phyloP scores from a whole-genome alignment of 805 yeast genomes.

The Nakazawaea anatomiae region DNA sequence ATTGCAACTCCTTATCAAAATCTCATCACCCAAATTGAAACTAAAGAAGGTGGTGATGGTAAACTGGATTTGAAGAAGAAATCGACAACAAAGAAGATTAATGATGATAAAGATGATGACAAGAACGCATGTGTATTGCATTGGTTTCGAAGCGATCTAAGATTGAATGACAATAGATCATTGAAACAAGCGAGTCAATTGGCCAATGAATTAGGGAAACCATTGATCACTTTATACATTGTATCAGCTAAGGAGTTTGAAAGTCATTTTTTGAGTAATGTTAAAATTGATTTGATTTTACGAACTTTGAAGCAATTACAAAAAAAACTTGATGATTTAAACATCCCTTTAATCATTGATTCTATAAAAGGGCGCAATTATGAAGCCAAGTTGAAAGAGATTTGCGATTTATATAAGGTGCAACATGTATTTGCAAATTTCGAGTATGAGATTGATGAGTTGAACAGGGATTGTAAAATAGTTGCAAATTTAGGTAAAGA shows the following conservation, averaged over 20 bases:
- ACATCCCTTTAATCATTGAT: slow-evolving; percentile 30
- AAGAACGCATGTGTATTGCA: slow-evolving; percentile 29
- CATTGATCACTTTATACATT: slow-evolving; percentile 35
- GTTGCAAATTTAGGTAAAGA: slow-evolving; percentile 13
- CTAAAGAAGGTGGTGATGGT: not conserved
- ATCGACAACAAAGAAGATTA: too few relatives aligned
- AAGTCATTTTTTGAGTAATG: slow-evolving; percentile 37
- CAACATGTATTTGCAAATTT: slow-evolving; percentile 29
- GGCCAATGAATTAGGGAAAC: slow-evolving; percentile 23
- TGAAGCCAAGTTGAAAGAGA: slow-evolving; percentile 19
- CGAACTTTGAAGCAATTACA: slow-evolving; percentile 27
- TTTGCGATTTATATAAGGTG: slow-evolving; percentile 20
- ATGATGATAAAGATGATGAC: not conserved
- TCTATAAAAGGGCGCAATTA: slow-evolving; percentile 19
- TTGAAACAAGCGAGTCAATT: slow-evolving; percentile 29
- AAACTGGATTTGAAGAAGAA: not conserved
- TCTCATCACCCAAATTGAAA: not conserved
- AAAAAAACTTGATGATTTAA: slow-evolving; percentile 22
- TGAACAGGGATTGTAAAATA: slow-evolving; percentile 23
- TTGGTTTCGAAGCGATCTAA: slow-evolving; percentile 42
- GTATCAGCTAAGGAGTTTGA: slow-evolving; percentile 33
- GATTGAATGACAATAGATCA: slow-evolving; percentile 38
- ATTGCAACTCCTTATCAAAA: slow-evolving; percentile 2
- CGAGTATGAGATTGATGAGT: slow-evolving; percentile 41
- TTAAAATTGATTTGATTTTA: slow-evolving; percentile 33